Evolutionary conservation across 257 asterid species (phyloP), one percentile per base, ranked within the genome.

Genomic region (Euphrasia confusa): DNA sequence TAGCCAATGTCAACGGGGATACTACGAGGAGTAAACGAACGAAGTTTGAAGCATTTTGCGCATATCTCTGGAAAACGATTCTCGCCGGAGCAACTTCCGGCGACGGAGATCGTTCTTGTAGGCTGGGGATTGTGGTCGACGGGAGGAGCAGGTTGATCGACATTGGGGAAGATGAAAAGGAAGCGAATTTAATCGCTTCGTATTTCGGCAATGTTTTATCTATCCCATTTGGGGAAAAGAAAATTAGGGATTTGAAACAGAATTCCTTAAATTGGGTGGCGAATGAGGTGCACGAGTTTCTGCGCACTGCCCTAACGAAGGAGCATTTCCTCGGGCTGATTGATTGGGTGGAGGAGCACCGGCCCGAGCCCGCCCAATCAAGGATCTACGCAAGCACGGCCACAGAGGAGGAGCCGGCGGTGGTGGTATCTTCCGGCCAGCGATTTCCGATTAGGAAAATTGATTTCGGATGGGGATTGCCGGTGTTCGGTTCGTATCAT

Each of bases 261-360:
- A 75, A 60, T 13, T 50, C 84, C 7, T 5, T 86, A 53, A 79
- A 65, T 55, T 74, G 75, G 77, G 74, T 71, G 49, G 93, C 93
- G 0, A 53, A 69, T 11, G 82, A 72, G 40, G 75, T 86, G 12
- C 90, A 79, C 7, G 67, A 67, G 11, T 79, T 85, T 54, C 27
- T 89, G 42, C 64, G 61, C 0, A 28, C 52, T 68, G 47, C 0
- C 27, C 52, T 68, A 42, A 71, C 79, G 2, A 79, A 69, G 39
- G 95, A 89, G 63, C 96, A 89, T 71, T 89, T 86, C 56, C 75
- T 83, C 0, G 95, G 84, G 49, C 63, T 88, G 68, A 68, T 85
- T 3, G 95, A 85, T 52, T 85, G 76, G 79, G 90, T 89, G 61
- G 96, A 89, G 79, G 83, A 75, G 71, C 83, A 67, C 44, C 93